A percentile compares a stretch with the other conserved stretches of the same genome.
These are phyloP conservation scores for Areca catechu DNA, from an alignment of 176 grass and related monocot species.

Conservation along the genomic window DNA sequence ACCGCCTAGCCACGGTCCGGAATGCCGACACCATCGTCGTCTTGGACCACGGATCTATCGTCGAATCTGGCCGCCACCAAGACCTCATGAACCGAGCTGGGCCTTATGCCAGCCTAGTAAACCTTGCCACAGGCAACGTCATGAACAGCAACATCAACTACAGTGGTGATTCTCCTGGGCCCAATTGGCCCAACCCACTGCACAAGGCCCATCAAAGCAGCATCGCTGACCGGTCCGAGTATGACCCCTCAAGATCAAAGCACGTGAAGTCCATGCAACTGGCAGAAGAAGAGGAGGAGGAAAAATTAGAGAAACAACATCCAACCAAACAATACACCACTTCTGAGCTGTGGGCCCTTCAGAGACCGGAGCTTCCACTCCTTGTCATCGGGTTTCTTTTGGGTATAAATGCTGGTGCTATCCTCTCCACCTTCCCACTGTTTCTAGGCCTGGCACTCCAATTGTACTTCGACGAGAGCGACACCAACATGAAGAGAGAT, in stretches of 20 bases:
- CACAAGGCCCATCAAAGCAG: not conserved
- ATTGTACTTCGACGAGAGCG: slow-evolving; percentile 34
- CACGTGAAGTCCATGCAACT: slow-evolving; percentile 5
- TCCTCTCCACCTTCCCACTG: slow-evolving; percentile 55
- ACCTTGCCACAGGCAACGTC: slow-evolving; percentile 20
- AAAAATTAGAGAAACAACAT: not conserved
- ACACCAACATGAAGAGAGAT: slow-evolving; percentile 42
- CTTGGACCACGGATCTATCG: slow-evolving; percentile 38
- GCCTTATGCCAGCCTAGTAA: slow-evolving; percentile 31
- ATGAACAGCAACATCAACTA: not conserved
- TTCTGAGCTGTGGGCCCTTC: slow-evolving; percentile 36
- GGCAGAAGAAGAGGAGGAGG: not conserved
- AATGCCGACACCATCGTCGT: slow-evolving; percentile 47
- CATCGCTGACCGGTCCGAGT: slow-evolving; percentile 17
- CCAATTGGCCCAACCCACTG: not conserved
- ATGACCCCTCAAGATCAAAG: slow-evolving; percentile 18
- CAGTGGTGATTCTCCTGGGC: not conserved
- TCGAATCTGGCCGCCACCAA: slow-evolving; percentile 37
- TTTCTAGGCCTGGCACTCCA: slow-evolving; percentile 48
- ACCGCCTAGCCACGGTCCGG: slow-evolving; percentile 52
- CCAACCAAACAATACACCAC: not conserved
- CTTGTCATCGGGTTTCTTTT: slow-evolving; percentile 40
- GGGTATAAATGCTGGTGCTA: slow-evolving; percentile 40
- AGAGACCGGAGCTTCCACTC: slow-evolving; percentile 32
- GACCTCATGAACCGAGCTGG: slow-evolving; percentile 33